Evolutionary conservation across 441 rosid genomes (phyloP).

Genomic region (Viola pubescens): DNA sequence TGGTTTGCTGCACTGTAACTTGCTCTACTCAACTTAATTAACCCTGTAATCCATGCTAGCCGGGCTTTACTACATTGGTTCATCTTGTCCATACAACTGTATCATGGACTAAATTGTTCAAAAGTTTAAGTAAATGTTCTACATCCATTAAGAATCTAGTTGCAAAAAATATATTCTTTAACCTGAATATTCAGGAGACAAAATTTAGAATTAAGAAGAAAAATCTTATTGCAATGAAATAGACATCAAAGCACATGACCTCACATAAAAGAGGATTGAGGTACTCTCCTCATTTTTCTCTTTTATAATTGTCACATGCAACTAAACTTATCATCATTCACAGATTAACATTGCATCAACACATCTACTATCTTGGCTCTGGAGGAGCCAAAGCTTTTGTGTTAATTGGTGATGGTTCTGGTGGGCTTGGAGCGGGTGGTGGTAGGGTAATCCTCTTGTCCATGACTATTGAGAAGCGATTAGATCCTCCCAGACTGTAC

Average conservation of each 20-base stretch:
- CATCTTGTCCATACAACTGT: too few species aligned
- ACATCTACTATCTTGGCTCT: constrained; percentile 45
- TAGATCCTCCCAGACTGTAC: constrained; percentile 62
- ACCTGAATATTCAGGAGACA: constrained; percentile 11
- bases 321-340: constrained; percentile 15
- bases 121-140: background rate
- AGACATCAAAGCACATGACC: constrained; percentile 3
- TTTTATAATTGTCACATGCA: constrained; percentile 4
- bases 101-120: too few species aligned
- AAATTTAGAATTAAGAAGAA: background rate
- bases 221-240: background rate
- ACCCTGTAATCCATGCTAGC: too few species aligned
- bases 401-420: constrained; percentile 39
- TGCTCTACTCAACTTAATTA: too few species aligned
- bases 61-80: too few species aligned
- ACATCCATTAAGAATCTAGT: constrained; percentile 5
- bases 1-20: too few species aligned
- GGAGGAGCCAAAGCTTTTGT: constrained; percentile 45
- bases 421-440: constrained; percentile 32
- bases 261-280: constrained; percentile 3
- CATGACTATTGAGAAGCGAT: constrained; percentile 42
- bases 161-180: constrained; percentile 17
- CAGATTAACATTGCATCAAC: constrained; percentile 11
- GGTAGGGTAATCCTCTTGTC: constrained; percentile 38
- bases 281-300: constrained; percentile 11